Percentiles rank a stretch among this genome's conserved stretches.
phyloP scores from a whole-genome alignment of 352 stramenopile genomes.

The Phytophthora fragariae region DNA sequence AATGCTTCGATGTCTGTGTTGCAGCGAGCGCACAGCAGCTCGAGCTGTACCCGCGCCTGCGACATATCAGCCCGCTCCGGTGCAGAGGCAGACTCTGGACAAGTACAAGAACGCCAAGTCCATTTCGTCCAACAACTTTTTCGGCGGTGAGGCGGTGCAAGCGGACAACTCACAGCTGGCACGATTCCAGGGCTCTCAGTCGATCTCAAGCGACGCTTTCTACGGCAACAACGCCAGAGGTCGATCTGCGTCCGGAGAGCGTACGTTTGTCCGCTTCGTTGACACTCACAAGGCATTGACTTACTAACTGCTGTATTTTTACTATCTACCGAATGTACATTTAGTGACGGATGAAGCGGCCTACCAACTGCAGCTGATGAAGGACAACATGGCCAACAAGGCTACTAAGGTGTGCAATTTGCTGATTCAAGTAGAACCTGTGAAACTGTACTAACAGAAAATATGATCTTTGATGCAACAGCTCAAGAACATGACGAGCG shows the following conservation, averaged over 20 bases:
- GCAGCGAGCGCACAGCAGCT: slow-evolving; percentile 37
- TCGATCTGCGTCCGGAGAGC: slow-evolving; percentile 69
- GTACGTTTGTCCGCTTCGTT: slow-evolving; percentile 45
- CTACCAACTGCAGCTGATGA: slow-evolving; percentile 89
- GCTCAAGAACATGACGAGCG: slow-evolving; percentile 92
- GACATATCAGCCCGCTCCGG: slow-evolving; percentile 34
- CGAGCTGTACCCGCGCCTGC: slow-evolving; percentile 20
- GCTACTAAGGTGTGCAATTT: slow-evolving; percentile 58
- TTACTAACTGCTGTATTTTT: slow-evolving; percentile 9
- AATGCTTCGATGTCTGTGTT: neutral
- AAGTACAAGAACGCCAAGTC: slow-evolving; percentile 95
- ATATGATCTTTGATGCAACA: slow-evolving; percentile 28
- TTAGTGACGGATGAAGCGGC: slow-evolving; percentile 80
- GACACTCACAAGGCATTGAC: neutral
- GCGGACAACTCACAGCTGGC: slow-evolving; percentile 73
- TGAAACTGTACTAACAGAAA: slow-evolving; percentile 3
- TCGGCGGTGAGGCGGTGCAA: slow-evolving; percentile 67
- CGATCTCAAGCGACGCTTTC: slow-evolving; percentile 90
- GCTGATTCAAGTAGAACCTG: neutral
- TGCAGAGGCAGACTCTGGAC: slow-evolving; percentile 70
- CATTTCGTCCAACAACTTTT: slow-evolving; percentile 92
- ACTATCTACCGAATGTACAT: neutral
- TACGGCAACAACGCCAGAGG: slow-evolving; percentile 69
- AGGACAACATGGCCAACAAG: slow-evolving; percentile 85
- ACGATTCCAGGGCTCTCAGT: slow-evolving; percentile 81